Percentiles rank a stretch among this genome's conserved stretches.
These are phyloP conservation scores for Phyllosticta capitalensis DNA, from an alignment of 2,329 filamentous ascomycete species.

Conservation along the genomic window DNA sequence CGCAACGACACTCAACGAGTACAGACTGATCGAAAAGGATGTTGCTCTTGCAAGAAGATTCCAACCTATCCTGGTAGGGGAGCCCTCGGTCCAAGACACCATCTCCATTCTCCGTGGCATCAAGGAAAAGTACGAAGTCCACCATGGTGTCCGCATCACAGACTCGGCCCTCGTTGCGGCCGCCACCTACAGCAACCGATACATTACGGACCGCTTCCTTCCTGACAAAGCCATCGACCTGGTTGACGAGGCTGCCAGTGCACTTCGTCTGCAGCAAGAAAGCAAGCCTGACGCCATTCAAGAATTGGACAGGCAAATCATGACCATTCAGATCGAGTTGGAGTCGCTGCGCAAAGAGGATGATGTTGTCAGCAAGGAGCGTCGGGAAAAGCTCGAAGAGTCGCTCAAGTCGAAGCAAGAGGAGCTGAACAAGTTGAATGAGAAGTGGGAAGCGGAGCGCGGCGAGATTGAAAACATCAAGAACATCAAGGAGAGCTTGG, in stretches of 20 bases:
- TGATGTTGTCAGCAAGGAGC: constrained; percentile 78
- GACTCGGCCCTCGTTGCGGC: constrained; percentile 87
- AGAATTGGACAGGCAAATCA: constrained; percentile 84
- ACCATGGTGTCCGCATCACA: constrained; percentile 91
- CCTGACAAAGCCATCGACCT: constrained; percentile 96
- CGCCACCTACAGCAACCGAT: constrained; percentile 85
- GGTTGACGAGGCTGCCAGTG: constrained; percentile 90
- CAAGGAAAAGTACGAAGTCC: constrained; percentile 95
- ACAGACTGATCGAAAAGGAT: constrained; percentile 90
- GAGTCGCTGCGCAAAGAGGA: constrained; percentile 92
- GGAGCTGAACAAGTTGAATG: constrained; percentile 63
- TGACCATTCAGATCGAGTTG: constrained; percentile 94
- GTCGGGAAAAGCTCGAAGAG: constrained; percentile 73
- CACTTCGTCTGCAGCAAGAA: constrained; percentile 84
- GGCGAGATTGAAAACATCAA: constrained; percentile 81
- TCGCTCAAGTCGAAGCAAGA: constrained; percentile 68
- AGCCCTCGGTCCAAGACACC: constrained; percentile 83
- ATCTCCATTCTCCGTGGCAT: constrained; percentile 93
- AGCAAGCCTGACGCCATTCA: constrained; percentile 94
- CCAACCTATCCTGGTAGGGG: constrained; percentile 87
- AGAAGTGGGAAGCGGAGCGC: constrained; percentile 85
- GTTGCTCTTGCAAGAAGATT: constrained; percentile 86
- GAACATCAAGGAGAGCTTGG: constrained; percentile 76
- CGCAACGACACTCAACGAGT: constrained; percentile 87
- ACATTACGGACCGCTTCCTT: constrained; percentile 90